Conservation (phyloP, 805 yeast genomes). For the Spathaspora gorwiae region DNA sequence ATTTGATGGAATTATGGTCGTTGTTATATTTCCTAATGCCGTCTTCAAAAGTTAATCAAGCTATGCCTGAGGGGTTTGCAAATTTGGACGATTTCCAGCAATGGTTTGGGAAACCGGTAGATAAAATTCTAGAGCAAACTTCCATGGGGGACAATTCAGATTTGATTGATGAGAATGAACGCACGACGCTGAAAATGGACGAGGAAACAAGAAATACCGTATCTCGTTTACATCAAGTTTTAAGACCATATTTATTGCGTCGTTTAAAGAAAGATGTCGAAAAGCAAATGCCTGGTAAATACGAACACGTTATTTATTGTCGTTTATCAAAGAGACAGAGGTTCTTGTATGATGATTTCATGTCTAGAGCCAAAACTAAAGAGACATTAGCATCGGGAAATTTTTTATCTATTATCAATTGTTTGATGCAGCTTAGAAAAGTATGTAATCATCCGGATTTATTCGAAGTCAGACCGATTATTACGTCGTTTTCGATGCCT, state of each 20-base stretch:
- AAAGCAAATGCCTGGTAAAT: conserved; percentile 97
- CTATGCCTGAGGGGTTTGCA: conserved; percentile 95
- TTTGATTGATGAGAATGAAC: conserved; percentile 35
- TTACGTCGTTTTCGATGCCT: conserved; percentile 80
- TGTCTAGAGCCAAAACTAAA: conserved; percentile 93
- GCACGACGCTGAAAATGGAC: conserved; percentile 43
- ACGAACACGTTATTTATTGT: conserved; percentile 92
- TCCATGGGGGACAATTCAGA: conserved; percentile 47
- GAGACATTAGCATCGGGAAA: conserved; percentile 94
- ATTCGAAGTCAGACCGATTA: conserved; percentile 91
- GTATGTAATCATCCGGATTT: conserved; percentile 96
- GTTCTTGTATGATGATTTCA: conserved; percentile 88
- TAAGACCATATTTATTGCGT: conserved; percentile 87
- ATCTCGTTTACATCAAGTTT: conserved; percentile 82
- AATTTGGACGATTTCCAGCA: conserved; percentile 92
- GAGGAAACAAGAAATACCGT: conserved; percentile 83
- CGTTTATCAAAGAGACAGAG: conserved; percentile 89
- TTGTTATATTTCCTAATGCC: conserved; percentile 94
- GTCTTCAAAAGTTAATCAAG: conserved; percentile 61
- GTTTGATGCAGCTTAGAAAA: conserved; percentile 95
- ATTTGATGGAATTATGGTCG: conserved; percentile 94
- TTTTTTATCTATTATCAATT: conserved; percentile 89
- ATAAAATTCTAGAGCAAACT: conserved; percentile 74
- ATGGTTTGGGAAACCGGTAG: conserved; percentile 99
- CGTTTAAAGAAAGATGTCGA: conserved; percentile 95